A percentile compares a stretch with the other conserved stretches of the same genome.
phyloP scores from a whole-genome alignment of 164 flowering plant species.

The Macadamia integrifolia region DNA sequence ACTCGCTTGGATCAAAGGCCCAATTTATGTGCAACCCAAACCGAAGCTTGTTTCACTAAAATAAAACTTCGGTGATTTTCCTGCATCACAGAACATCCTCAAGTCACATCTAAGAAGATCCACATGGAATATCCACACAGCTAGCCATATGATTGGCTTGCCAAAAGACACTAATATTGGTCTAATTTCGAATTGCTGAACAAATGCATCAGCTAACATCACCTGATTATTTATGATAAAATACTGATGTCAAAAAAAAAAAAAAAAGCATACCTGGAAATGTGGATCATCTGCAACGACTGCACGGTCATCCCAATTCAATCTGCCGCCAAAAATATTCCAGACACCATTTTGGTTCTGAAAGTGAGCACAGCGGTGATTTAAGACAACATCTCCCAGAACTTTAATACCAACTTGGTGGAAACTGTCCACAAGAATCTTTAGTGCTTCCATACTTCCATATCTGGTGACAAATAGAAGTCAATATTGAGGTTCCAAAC shows the following conservation, averaged over 20 bases:
- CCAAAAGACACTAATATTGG: too few species aligned
- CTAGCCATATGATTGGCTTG: too few species aligned
- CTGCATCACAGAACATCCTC: too few species aligned
- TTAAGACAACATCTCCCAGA: slow-evolving; percentile 89
- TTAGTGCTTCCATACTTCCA: slow-evolving; percentile 78
- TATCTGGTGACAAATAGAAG: slow-evolving; percentile 41
- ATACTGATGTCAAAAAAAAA: neutral
- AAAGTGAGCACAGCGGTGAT: slow-evolving; percentile 90
- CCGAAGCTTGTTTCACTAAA: too few species aligned
- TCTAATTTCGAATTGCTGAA: neutral
- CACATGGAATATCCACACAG: too few species aligned
- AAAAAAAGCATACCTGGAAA: slow-evolving; percentile 63
- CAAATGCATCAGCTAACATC: neutral
- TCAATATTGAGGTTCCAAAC: neutral
- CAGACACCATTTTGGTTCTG: slow-evolving; percentile 87
- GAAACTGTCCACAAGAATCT: slow-evolving; percentile 53
- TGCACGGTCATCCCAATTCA: slow-evolving; percentile 97
- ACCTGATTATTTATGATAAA: neutral
- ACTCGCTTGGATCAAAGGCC: too few species aligned
- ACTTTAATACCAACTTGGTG: slow-evolving; percentile 77
- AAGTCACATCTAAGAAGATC: too few species aligned
- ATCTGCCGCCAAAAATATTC: slow-evolving; percentile 92
- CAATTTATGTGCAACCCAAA: too few species aligned
- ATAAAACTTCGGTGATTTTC: too few species aligned
- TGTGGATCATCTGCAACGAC: slow-evolving; percentile 97